These are phyloP conservation scores for Beauveria sp. DNA, from an alignment of 2,329 filamentous ascomycete species.

Conservation along the genomic window DNA sequence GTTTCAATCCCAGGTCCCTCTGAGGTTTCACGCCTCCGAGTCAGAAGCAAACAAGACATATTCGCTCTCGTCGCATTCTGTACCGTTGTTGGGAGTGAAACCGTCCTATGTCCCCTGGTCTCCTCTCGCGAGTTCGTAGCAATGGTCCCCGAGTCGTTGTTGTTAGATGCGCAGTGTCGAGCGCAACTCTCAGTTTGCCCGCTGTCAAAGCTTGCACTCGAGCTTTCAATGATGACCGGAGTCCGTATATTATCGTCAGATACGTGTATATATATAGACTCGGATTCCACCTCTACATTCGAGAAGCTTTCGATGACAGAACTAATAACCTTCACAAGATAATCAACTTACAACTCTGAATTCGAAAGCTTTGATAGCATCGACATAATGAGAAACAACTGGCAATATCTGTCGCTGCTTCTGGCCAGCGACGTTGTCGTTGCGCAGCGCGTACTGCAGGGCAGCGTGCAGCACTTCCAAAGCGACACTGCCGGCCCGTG, in stretches of 20 bases:
- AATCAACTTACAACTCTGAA: neutral
- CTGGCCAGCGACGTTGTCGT: neutral
- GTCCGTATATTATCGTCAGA: neutral
- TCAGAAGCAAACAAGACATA: neutral
- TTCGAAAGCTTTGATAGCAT: neutral
- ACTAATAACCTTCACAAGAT: neutral
- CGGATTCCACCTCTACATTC: neutral
- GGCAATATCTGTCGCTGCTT: neutral
- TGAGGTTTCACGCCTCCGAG: neutral
- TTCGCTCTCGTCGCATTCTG: neutral
- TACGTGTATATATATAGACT: neutral
- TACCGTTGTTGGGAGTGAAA: neutral
- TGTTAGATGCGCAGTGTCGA: neutral
- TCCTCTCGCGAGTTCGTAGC: neutral
- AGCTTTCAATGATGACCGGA: neutral
- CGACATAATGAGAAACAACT: neutral
- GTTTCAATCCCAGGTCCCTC: neutral
- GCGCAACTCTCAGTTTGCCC: neutral
- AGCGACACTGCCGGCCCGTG: neutral
- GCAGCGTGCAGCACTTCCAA: conserved; percentile 7
- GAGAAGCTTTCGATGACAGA: neutral
- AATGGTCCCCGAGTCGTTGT: neutral
- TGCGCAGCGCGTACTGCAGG: conserved; percentile 2
- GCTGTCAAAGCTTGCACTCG: too few relatives aligned
- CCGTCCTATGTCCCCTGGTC: neutral